Conservation (phyloP, 2,329 filamentous ascomycete species). For the Ascochyta clinopodiicola region DNA sequence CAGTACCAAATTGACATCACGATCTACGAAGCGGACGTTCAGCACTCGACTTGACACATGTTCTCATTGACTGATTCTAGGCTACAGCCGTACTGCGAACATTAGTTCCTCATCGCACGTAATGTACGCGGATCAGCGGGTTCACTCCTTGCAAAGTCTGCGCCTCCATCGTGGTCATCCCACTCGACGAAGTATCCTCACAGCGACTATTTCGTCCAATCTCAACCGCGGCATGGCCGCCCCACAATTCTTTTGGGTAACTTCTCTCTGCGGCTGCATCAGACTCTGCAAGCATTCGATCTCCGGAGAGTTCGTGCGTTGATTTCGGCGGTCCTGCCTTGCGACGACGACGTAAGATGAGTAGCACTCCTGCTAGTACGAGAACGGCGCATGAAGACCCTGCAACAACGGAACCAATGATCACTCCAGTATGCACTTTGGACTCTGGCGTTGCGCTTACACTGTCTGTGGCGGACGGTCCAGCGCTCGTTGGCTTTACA, state of each 20-base stretch:
- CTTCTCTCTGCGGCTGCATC: conserved; percentile 18
- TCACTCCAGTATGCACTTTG: conserved; percentile 14
- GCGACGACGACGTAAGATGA: conserved; percentile 14
- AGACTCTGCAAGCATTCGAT: conserved; percentile 20
- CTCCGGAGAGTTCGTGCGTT: conserved; percentile 28
- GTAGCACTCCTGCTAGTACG: conserved; percentile 16
- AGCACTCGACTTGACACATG: not conserved
- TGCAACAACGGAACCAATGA: conserved; percentile 27
- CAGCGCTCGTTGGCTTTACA: not conserved
- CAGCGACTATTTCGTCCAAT: conserved; percentile 33
- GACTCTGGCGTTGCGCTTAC: conserved; percentile 1
- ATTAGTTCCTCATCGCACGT: not conserved
- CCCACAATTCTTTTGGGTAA: conserved; percentile 23
- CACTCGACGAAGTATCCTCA: conserved; percentile 10
- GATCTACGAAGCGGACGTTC: conserved; percentile 4
- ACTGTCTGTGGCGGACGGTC: conserved; percentile 7
- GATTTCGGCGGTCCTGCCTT: not conserved
- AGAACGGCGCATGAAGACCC: conserved; percentile 22
- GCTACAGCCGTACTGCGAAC: not conserved
- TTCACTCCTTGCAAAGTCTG: not conserved
- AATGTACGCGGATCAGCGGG: not conserved
- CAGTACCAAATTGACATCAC: conserved; percentile 19
- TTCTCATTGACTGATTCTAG: conserved; percentile 1
- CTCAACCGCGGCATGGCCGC: conserved; percentile 24
- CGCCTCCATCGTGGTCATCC: not conserved